Base-by-base conservation (phyloP, 1,284 basidiomycete genomes). In the Ustilago trichophora region DNA sequence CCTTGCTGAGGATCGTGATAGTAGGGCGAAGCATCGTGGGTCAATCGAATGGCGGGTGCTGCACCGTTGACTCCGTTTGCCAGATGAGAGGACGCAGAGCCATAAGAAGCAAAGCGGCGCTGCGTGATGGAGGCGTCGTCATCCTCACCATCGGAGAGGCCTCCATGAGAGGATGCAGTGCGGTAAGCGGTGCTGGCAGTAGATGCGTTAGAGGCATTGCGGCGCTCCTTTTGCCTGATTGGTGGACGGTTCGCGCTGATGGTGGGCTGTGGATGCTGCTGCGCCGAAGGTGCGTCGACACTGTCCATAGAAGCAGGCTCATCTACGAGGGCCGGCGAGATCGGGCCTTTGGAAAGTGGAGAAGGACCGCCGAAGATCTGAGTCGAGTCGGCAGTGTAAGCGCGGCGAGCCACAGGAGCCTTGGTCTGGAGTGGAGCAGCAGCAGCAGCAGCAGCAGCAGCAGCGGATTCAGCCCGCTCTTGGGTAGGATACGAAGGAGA, bases 21-120 rank as follows among this genome's bases (percentile, higher is more conserved):
- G 44, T 71, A 71, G 3, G 62, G 68, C 12, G 57, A 51, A 9
- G 53, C 34, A 26, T 71, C 68, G 42, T 71, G 68, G 2, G 68
- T 71, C 16, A 71, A 55, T 8, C 53, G 55, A 22, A 71, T 71
- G 11, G 68, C 53, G 6, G 68, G 68, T 11, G 68, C 57, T 26
- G 52, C 25, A 18, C 24, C 48, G 12, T 55, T 46, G 33, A 25
- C 13, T 3, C 53, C 60, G 22, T 44, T 44, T 6, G 41, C 42
- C 21, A 57, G 26, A 22, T 44, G 24, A 0, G 60, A 63, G 4
- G 60, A 36, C 19, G 53, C 32, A 6, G 60, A 63, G 21, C 53
- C 60, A 19, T 43, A 43, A 1, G 54, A 64, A 27, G 53, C 47
- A 15, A 48, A 40, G 21, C 60, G 49, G 36, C 53, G 60, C 36